Evolutionary conservation across 1,284 basidiomycete species (phyloP).

Genomic region (Cerioporus squamosus): DNA sequence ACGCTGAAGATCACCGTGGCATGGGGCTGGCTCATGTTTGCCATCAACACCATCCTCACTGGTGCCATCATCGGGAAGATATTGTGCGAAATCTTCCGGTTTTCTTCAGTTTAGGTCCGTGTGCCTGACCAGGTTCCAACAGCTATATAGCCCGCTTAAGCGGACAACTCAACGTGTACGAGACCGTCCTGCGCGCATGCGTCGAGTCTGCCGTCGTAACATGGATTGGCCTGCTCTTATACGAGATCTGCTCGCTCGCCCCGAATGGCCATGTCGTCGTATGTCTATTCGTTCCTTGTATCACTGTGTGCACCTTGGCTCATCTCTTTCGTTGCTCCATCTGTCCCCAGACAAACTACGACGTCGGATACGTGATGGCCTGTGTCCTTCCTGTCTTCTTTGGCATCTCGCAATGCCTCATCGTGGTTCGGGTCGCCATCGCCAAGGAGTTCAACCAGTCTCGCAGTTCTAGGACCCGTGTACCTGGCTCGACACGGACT

Average conservation of each 20-base stretch:
- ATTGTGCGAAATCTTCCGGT: constrained; percentile 13
- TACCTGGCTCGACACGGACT: background rate
- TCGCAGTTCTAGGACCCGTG: no score
- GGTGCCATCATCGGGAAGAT: constrained; percentile 27
- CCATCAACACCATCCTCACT: constrained; percentile 26
- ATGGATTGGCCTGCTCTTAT: constrained; percentile 31
- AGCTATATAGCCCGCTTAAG: no score
- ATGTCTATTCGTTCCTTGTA: background rate
- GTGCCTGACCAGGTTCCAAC: no score
- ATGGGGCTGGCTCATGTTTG: constrained; percentile 33
- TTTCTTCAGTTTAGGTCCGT: background rate
- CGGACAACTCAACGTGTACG: background rate
- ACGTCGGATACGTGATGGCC: constrained; percentile 20
- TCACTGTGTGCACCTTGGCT: no score
- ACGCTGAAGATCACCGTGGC: constrained; percentile 28
- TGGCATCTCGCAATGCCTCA: constrained; percentile 25
- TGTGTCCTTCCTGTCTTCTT: constrained; percentile 23
- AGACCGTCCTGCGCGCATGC: constrained; percentile 19
- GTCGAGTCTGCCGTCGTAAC: constrained; percentile 30
- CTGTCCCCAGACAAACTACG: constrained; percentile 11
- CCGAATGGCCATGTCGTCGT: constrained; percentile 26
- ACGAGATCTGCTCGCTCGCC: constrained; percentile 28
- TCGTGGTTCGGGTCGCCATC: constrained; percentile 13
- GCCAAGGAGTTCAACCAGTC: background rate
- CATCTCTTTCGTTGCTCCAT: no score